phyloP scores from a whole-genome alignment of 2,329 filamentous ascomycete genomes.

The Phoma sp. region DNA sequence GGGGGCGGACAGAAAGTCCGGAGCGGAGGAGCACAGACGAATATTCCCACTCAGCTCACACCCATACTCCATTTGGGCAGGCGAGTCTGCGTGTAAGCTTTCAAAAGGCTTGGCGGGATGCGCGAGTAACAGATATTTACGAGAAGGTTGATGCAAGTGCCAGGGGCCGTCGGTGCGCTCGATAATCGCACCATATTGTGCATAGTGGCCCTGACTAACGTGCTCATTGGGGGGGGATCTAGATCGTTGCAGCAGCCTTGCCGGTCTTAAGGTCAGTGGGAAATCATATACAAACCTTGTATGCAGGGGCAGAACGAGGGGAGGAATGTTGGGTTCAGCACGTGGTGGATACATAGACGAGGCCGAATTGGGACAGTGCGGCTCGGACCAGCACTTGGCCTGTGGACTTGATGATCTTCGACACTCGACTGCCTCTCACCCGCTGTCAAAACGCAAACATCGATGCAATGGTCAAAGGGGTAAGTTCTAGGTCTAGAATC shows the following conservation, averaged over 20 bases:
- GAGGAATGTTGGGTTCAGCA: background rate
- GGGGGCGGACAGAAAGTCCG: background rate
- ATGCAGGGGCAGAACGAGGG: background rate
- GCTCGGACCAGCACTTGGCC: background rate
- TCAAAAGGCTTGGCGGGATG: background rate
- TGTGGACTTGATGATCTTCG: background rate
- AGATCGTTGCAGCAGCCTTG: conserved; percentile 6
- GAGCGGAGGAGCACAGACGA: conserved; percentile 2
- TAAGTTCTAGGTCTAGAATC: background rate
- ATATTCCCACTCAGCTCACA: background rate
- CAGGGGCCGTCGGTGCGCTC: conserved; percentile 6
- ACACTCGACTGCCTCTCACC: background rate
- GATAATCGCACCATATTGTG: background rate
- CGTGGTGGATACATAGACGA: background rate
- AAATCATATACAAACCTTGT: background rate
- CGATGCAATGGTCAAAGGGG: background rate
- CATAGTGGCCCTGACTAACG: background rate
- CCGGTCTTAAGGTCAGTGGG: background rate
- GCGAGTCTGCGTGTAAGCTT: background rate
- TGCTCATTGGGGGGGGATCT: background rate
- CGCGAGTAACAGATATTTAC: background rate
- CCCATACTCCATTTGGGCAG: background rate
- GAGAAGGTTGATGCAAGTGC: background rate
- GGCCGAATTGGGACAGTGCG: background rate
- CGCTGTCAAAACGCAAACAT: no score